A percentile compares a stretch with the other conserved stretches of the same genome.
These are phyloP conservation scores for Mesotaenium endlicherianum DNA, from an alignment of 139 green algal species.

Conservation along the genomic window DNA sequence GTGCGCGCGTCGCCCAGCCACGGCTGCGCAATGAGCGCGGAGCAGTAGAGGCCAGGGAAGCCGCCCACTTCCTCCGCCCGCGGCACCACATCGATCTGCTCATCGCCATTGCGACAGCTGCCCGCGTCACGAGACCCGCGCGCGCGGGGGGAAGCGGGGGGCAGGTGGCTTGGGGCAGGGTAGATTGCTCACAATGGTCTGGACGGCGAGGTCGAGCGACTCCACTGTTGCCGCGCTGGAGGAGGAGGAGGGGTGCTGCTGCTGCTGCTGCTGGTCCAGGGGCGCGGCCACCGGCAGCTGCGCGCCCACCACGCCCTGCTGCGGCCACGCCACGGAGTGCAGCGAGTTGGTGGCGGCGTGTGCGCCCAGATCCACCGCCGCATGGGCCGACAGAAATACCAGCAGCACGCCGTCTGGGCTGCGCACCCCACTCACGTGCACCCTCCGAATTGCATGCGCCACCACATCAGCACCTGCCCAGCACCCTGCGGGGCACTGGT, in stretches of 20 bases:
- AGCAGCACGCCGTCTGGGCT: constrained; percentile 65
- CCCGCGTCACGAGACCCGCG: no score
- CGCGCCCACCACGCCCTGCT: neutral
- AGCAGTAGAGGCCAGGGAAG: constrained; percentile 67
- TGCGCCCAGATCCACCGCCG: constrained; percentile 64
- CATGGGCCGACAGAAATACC: constrained; percentile 72
- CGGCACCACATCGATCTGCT: constrained; percentile 38
- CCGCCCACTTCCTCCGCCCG: neutral
- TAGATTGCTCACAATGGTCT: no score
- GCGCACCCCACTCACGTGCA: constrained; percentile 59
- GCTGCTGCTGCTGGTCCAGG: no score
- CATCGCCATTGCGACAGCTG: no score
- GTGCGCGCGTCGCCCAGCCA: constrained; percentile 42
- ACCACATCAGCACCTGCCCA: no score
- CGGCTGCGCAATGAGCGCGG: neutral
- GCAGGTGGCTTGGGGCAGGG: no score
- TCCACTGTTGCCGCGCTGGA: no score
- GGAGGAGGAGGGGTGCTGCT: no score
- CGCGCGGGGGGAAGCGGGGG: no score
- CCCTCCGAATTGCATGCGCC: no score
- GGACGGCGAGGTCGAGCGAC: neutral
- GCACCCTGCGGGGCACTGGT: no score
- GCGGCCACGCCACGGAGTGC: constrained; percentile 26
- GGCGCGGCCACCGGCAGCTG: no score
- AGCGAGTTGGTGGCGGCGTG: constrained; percentile 74